A percentile compares a stretch with the other conserved stretches of the same genome.
Evolutionary conservation across 495 filamentous ascomycete genomes (phyloP).

Genomic region (Hypomontagnella monticulosa): DNA sequence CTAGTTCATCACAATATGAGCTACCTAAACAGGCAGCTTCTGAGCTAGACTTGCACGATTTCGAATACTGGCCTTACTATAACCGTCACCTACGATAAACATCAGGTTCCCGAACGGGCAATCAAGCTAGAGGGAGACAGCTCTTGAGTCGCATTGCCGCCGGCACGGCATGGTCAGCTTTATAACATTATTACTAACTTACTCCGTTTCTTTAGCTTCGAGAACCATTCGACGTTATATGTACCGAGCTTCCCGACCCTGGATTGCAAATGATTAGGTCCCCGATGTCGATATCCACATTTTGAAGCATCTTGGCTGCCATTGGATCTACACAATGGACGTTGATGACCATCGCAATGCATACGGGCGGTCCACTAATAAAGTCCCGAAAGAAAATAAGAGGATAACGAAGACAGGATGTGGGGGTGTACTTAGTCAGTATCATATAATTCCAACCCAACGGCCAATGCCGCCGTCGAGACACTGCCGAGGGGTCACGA

Average conservation of each 20-base stretch:
- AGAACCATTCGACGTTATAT: slow-evolving; percentile 3
- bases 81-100: slow-evolving; percentile 6
- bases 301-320: background rate
- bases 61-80: slow-evolving; percentile 25
- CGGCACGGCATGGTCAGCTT: background rate
- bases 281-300: slow-evolving; percentile 5
- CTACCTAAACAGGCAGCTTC: slow-evolving; percentile 21
- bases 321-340: slow-evolving; percentile 14
- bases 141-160: background rate
- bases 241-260: slow-evolving; percentile 18
- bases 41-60: slow-evolving; percentile 2
- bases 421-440: slow-evolving; percentile 4
- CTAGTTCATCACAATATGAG: slow-evolving; percentile 8
- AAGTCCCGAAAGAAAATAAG: background rate
- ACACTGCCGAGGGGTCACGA: too few relatives aligned
- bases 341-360: background rate
- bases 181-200: slow-evolving; percentile 7
- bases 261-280: slow-evolving; percentile 1
- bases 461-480: background rate
- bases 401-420: background rate
- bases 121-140: background rate
- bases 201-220: slow-evolving; percentile 1
- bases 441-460: background rate
- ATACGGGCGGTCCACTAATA: background rate
- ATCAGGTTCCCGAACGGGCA: slow-evolving; percentile 18